Conservation (phyloP, 2,329 filamentous ascomycete genomes). For the Calonectria pauciramosa region DNA sequence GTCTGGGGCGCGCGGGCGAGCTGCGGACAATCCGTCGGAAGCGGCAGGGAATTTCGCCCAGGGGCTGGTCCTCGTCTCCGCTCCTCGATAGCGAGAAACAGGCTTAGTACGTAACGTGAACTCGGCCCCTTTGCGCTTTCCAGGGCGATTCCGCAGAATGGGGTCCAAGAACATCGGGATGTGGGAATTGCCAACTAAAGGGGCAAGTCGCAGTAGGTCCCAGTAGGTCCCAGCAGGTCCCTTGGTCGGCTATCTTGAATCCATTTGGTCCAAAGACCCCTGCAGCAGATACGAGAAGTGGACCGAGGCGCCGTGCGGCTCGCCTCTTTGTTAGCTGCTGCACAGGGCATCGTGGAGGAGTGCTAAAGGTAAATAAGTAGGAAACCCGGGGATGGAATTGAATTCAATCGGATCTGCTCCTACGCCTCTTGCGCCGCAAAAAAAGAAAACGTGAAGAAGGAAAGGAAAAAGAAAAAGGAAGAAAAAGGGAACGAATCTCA, state of each 20-base stretch:
- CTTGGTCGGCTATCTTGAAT: constrained; percentile 6
- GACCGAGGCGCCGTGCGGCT: neutral
- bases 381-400: neutral
- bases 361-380: neutral
- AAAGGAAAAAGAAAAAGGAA: neutral
- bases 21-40: neutral
- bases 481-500: neutral
- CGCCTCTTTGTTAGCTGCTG: neutral
- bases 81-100: neutral
- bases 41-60: neutral
- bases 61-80: neutral
- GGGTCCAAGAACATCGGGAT: neutral
- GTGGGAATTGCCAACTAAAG: neutral
- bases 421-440: neutral
- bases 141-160: neutral
- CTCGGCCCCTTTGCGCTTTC: neutral
- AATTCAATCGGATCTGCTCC: neutral
- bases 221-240: too few relatives aligned
- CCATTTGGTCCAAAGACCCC: constrained; percentile 1
- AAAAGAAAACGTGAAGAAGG: neutral
- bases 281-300: constrained; percentile 7
- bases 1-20: neutral
- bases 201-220: neutral
- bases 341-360: neutral
- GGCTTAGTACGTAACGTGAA: neutral